Evolutionary conservation across 1,284 basidiomycete species (phyloP).

Genomic region (Neonothopanus nambi): DNA sequence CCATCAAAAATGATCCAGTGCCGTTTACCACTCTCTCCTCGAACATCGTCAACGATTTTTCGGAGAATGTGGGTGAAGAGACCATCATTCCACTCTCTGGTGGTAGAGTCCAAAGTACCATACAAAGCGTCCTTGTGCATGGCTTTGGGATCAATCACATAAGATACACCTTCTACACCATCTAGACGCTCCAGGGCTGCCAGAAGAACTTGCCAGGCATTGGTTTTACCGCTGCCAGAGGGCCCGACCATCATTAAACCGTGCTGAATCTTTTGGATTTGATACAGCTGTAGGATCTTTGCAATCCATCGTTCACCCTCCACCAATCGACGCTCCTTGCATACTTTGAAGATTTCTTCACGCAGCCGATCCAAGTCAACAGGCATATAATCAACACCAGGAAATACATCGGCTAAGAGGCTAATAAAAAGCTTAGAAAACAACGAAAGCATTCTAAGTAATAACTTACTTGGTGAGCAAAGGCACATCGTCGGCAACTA

Average conservation of each 20-base stretch:
- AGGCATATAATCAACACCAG: constrained; percentile 89
- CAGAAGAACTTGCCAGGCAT: constrained; percentile 95
- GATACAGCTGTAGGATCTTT: constrained; percentile 97
- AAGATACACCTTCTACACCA: constrained; percentile 89
- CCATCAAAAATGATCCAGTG: constrained; percentile 99
- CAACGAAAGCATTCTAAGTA: background rate
- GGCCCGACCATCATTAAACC: constrained; percentile 99
- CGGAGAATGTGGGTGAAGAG: constrained; percentile 97
- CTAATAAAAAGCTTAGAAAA: constrained; percentile 39
- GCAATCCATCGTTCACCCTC: constrained; percentile 89
- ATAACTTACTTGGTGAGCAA: constrained; percentile 78
- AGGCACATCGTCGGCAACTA: constrained; percentile 97
- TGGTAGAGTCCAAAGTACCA: constrained; percentile 95
- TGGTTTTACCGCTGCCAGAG: constrained; percentile 96
- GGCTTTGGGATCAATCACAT: constrained; percentile 99
- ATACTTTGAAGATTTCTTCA: constrained; percentile 85
- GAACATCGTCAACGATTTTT: constrained; percentile 98
- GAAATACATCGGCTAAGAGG: constrained; percentile 96
- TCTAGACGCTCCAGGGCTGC: constrained; percentile 91
- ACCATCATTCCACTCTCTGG: constrained; percentile 99
- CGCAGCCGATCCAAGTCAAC: constrained; percentile 87
- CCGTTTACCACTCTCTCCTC: constrained; percentile 94
- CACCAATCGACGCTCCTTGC: constrained; percentile 83
- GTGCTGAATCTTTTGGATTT: constrained; percentile 99
- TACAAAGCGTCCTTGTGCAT: constrained; percentile 99